These are phyloP conservation scores for Penicillium freii DNA, from an alignment of 2,329 filamentous ascomycete genomes.

Conservation along the genomic window DNA sequence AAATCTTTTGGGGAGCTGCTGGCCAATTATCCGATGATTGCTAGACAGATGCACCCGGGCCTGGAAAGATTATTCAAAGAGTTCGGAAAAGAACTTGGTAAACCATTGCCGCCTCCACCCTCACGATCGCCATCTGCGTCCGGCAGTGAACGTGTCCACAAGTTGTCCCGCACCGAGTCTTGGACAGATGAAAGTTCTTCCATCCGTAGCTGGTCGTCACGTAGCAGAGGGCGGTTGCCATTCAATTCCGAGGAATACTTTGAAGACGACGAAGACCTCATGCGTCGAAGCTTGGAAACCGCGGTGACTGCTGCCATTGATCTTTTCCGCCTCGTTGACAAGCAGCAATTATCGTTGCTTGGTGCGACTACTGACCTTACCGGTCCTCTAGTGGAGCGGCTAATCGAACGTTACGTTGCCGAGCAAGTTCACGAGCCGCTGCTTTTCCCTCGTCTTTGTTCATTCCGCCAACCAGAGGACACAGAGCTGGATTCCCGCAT, in stretches of 20 bases:
- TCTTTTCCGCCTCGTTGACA: slow-evolving; percentile 91
- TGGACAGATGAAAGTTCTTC: slow-evolving; percentile 41
- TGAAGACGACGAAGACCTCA: slow-evolving; percentile 86
- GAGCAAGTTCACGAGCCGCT: slow-evolving; percentile 86
- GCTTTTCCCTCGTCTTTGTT: slow-evolving; percentile 77
- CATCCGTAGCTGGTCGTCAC: slow-evolving; percentile 35
- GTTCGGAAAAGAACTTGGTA: slow-evolving; percentile 81
- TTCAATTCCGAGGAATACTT: slow-evolving; percentile 67
- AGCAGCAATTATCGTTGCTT: slow-evolving; percentile 86
- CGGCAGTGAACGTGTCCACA: slow-evolving; percentile 45
- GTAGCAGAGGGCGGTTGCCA: slow-evolving; percentile 41
- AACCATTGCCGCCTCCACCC: slow-evolving; percentile 73
- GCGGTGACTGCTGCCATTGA: slow-evolving; percentile 93
- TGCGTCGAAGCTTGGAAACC: slow-evolving; percentile 84
- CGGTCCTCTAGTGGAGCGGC: slow-evolving; percentile 82
- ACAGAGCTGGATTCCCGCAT: slow-evolving; percentile 85
- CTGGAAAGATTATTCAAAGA: slow-evolving; percentile 87
- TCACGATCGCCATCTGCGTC: slow-evolving; percentile 51
- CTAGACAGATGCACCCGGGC: slow-evolving; percentile 90
- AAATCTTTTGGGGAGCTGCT: slow-evolving; percentile 86
- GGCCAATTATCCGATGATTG: slow-evolving; percentile 91
- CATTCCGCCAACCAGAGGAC: slow-evolving; percentile 77
- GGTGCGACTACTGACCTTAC: slow-evolving; percentile 93
- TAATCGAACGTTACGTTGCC: slow-evolving; percentile 92
- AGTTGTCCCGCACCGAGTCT: slow-evolving; percentile 29